Conservation (phyloP, 106 monocot genomes). For the Dendrobium catenatum region DNA sequence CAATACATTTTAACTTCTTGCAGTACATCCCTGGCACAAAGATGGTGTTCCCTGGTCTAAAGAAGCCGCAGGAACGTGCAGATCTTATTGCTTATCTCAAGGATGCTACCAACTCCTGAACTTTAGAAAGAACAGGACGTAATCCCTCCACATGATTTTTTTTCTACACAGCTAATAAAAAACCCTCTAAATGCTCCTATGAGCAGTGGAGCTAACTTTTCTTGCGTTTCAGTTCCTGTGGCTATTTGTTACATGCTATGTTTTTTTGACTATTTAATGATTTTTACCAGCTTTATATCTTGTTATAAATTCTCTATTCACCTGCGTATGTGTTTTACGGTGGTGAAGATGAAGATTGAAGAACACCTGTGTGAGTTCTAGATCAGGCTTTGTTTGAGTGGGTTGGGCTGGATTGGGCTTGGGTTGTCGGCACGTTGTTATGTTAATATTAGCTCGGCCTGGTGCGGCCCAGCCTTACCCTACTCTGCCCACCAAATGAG, state of each 20-base stretch:
- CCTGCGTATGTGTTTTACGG: too few relatives aligned
- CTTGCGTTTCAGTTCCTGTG: not conserved
- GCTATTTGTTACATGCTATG: not conserved
- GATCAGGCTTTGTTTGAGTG: too few relatives aligned
- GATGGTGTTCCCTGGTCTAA: constrained; percentile 29
- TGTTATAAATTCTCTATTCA: too few relatives aligned
- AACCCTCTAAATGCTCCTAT: not conserved
- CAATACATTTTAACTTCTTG: not conserved
- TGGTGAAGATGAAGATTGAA: too few relatives aligned
- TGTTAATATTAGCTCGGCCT: too few relatives aligned
- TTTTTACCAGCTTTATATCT: not conserved
- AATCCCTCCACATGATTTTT: not conserved
- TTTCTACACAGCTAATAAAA: not conserved
- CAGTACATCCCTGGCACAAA: constrained; percentile 34
- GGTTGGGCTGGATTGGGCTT: too few relatives aligned
- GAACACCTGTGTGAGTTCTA: too few relatives aligned
- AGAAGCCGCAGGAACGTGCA: constrained; percentile 22
- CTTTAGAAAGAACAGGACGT: not conserved
- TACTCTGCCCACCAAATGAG: too few relatives aligned
- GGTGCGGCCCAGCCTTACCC: too few relatives aligned
- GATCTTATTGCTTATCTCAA: constrained; percentile 32
- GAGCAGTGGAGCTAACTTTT: not conserved
- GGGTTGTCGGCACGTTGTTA: too few relatives aligned
- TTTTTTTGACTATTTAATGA: not conserved
- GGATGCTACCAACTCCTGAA: not conserved